Base-by-base conservation (phyloP, 805 yeast species). In the Candida tammaniensis region DNA sequence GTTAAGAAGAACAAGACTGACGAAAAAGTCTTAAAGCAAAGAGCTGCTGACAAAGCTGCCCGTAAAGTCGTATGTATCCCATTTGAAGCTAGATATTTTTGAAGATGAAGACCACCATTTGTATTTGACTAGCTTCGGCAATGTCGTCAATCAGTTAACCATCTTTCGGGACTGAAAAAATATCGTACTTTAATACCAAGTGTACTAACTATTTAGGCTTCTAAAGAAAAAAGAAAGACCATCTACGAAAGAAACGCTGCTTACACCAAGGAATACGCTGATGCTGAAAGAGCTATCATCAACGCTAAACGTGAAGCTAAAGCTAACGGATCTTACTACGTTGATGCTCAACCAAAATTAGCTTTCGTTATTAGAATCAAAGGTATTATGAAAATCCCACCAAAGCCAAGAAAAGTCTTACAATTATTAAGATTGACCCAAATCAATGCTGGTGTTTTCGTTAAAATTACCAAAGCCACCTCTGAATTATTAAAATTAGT, bases 331-430 rank as follows among this genome's bases (percentile, higher is more conserved):
- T 81, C 93, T 61, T 86, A 82, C 87, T 89, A 81, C 78, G 94
- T 87, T 59, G 87, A 81, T 63, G 96, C 95, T 70, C 91, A 89
- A 80, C 80, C 82, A 63, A 88, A 86, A 74, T 83, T 89, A 63
- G 95, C 86, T 53, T 87, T 89, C 70, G 95, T 89, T 64, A 80
- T 89, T 71, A 87, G 98, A 84, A 89, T 89, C 82, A 89, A 89
- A 91, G 97, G 97, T 89, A 86, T 89, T 72, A 85, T 78, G 89
- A 89, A 88, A 84, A 87, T 89, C 60, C 86, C 96, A 65, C 96
- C 97, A 64, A 89, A 89, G 84, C 96, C 96, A 81, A 88, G 96
- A 86, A 89, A 89, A 86, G 95, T 89, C 61, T 72, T 87, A 70
- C 96, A 84, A 75, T 80, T 88, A 68, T 78, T 86, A 71, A 83